Base-by-base conservation (phyloP, 1,284 basidiomycete genomes). In the Cystobasidium pallidum region DNA sequence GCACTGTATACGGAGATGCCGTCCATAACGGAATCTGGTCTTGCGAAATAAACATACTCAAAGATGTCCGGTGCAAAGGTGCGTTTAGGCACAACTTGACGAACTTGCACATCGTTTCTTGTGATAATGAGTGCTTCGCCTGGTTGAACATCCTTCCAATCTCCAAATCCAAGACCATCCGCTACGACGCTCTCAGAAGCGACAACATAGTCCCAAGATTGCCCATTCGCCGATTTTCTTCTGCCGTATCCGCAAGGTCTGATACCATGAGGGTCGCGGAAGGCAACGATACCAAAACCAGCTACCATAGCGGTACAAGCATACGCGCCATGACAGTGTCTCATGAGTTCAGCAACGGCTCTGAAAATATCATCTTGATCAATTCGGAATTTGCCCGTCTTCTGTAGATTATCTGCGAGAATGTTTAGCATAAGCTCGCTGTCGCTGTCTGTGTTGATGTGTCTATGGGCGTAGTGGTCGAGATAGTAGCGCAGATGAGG, bases 301-400 rank as follows among this genome's bases (percentile, higher is more conserved):
- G 96, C 96, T 45, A 99, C 87, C 95, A 99, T 97, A 30, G 91
- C 94, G 24, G 94, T 90, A 80, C 95, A 98, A 0, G 94, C 94
- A 82, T 98, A 99, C 2, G 92, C 95, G 71, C 96, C 96, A 78
- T 87, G 89, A 80, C 88, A 90, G 77, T 93, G 88, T 74, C 86
- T 83, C 91, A 96, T 98, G 80, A 98, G 86, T 34, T 89, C 89
- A 30, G 90, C 86, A 73, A 98, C 89, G 51, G 96, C 96, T 24
- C 88, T 91, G 83, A 99, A 99, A 78, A 99, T 96, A 83, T 99
- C 96, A 80, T 99, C 96, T 81, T 98, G 94, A 80, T 99, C 98
- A 85, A 99, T 99, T 78, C 94, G 92, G 83, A 98, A 94, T 83
- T 99, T 99, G 75, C 95, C 96, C 8, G 95, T 99, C 82, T 95